Evolutionary conservation across 75 land plant species (phyloP), one percentile per base, ranked within the genome.

Genomic region (Selaginella tamariscina): DNA sequence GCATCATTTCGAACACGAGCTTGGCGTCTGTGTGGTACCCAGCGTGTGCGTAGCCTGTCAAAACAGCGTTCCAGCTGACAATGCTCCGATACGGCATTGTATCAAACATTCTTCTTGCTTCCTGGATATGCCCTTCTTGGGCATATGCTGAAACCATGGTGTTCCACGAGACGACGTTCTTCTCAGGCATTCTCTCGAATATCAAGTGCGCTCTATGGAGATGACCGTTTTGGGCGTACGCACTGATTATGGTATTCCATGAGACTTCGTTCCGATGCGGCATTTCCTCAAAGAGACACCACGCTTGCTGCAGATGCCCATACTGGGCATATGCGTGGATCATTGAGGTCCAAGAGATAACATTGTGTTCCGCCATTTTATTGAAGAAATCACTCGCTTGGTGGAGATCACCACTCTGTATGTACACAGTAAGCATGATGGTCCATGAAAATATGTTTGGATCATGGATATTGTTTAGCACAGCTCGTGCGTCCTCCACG

Each of bases 211-310:
- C 62, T 39, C 5, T 5, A 15, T 5, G 9, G 62, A 59, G 18
- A 9, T n/a, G 23, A 8, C 62, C 27, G 26, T 59, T 8, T 5
- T 59, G 62, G 62, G 18, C 62, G 26, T n/a, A 59, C 9, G 24
- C 62, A 23, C n/a, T 5, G 62, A 59, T 59, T 23, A 59, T 59
- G 9, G 26, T 23, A n/a, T 59, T 59, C 62, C 62, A 59, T 5
- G 62, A 2, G 24, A 59, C 21, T 2, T 2, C 21, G 26, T 59
- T 59, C 18, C 62, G 62, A 21, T 24, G 54, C 15, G 79, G 56
- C 82, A 82, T 82, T 75, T 80, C 70, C 23, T 70, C 70, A 28
- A 80, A 80, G 65, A 76, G 5, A 31, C 63, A 57, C 1, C 65
- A 31, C 0, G 84, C 82, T n/a, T 73, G 71, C 32, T 56, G 54